Percentiles rank a stretch among this genome's conserved stretches.
These are phyloP conservation scores for Aspergillus aculeatus DNA, from an alignment of 2,329 filamentous ascomycete species.

Conservation along the genomic window DNA sequence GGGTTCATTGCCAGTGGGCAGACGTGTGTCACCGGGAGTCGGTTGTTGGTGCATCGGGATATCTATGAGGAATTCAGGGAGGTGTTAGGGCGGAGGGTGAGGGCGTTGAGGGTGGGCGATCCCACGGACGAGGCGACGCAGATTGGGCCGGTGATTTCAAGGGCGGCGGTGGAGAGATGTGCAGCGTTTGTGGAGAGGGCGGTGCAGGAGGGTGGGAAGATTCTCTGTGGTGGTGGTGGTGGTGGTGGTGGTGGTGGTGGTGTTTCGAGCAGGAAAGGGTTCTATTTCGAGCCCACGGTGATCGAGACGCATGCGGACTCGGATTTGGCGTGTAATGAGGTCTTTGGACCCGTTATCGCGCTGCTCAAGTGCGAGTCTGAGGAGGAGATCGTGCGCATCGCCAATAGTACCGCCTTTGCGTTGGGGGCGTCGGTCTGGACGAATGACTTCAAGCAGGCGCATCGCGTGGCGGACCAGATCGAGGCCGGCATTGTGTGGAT, in stretches of 20 bases:
- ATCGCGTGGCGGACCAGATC: constrained; percentile 48
- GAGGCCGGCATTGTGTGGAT: constrained; percentile 51
- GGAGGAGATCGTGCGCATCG: constrained; percentile 47
- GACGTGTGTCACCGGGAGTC: constrained; percentile 57
- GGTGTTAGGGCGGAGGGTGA: constrained; percentile 48
- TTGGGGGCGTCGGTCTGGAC: constrained; percentile 54
- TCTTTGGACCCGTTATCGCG: constrained; percentile 54
- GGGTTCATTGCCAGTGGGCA: constrained; percentile 56
- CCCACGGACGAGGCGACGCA: constrained; percentile 57
- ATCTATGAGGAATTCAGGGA: constrained; percentile 44
- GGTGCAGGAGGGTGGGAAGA: constrained; percentile 40
- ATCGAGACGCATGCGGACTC: constrained; percentile 27
- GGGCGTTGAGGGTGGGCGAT: constrained; percentile 55
- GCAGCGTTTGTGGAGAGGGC: constrained; percentile 24
- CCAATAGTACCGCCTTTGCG: constrained; percentile 53
- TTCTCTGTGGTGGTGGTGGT: too few species aligned
- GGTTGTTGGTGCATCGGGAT: constrained; percentile 51
- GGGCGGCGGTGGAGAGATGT: constrained; percentile 42
- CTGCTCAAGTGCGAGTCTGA: constrained; percentile 50
- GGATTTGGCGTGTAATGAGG: constrained; percentile 41
- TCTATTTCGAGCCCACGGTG: constrained; percentile 51
- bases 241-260: constrained; percentile 58
- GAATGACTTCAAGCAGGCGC: constrained; percentile 49
- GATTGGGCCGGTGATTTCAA: constrained; percentile 65
- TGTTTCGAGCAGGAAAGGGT: constrained; percentile 54